Evolutionary conservation across 1,284 basidiomycete species (phyloP).

Genomic region (Microbotryomycetes sp.): DNA sequence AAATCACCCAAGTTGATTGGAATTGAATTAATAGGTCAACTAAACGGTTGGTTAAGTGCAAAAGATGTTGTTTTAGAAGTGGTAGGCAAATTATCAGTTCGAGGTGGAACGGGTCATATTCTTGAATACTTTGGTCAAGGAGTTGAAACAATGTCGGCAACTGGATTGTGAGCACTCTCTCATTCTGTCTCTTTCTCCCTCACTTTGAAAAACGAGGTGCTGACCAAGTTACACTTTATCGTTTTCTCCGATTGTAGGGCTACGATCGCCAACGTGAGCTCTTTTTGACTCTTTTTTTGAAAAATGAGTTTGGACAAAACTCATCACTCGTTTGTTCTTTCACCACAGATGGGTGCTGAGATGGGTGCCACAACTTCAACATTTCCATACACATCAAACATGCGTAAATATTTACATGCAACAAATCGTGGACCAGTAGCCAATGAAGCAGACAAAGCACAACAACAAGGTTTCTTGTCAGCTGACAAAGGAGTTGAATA

Average conservation of each 20-base stretch:
- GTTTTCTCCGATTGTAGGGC: constrained; percentile 12
- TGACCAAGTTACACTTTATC: neutral
- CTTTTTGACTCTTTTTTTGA: neutral
- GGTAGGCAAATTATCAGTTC: constrained; percentile 87
- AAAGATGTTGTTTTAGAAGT: constrained; percentile 96
- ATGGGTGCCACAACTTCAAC: constrained; percentile 97
- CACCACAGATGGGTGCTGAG: constrained; percentile 87
- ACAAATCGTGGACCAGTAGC: constrained; percentile 87
- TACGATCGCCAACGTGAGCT: constrained; percentile 36
- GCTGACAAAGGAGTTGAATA: constrained; percentile 88
- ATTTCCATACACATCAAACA: constrained; percentile 84
- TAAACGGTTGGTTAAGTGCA: constrained; percentile 88
- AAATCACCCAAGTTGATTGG: constrained; percentile 57
- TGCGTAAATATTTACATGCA: constrained; percentile 83
- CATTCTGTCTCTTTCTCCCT: too few species aligned
- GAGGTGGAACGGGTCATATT: constrained; percentile 94
- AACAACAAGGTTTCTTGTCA: constrained; percentile 64
- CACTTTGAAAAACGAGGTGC: neutral
- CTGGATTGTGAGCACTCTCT: constrained; percentile 51
- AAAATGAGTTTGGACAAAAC: too few species aligned
- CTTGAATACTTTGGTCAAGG: constrained; percentile 98
- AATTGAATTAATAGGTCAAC: constrained; percentile 78
- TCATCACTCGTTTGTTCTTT: neutral
- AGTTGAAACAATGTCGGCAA: constrained; percentile 83
- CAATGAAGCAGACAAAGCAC: constrained; percentile 77